phyloP scores from a whole-genome alignment of 2,329 filamentous ascomycete genomes.

The Fusarium xylarioides region DNA sequence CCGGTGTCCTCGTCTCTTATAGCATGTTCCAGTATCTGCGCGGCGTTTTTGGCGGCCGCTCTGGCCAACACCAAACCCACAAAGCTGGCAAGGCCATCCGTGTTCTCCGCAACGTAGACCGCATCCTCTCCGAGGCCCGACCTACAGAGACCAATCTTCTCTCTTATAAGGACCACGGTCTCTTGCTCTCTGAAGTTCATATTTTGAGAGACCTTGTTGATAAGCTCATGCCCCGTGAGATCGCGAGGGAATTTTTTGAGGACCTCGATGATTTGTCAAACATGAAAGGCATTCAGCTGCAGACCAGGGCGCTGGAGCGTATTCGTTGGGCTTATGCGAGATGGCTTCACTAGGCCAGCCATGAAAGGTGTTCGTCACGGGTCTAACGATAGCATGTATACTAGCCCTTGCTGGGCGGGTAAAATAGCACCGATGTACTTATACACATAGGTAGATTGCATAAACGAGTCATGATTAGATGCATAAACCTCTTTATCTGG shows the following conservation, averaged over 20 bases:
- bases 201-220: slow-evolving; percentile 72
- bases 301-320: slow-evolving; percentile 80
- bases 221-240: slow-evolving; percentile 74
- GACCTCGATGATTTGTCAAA: slow-evolving; percentile 89
- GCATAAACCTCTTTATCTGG: background rate
- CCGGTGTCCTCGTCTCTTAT: slow-evolving; percentile 87
- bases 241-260: slow-evolving; percentile 86
- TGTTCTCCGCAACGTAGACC: slow-evolving; percentile 87
- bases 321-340: slow-evolving; percentile 91
- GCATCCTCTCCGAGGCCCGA: slow-evolving; percentile 75
- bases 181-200: slow-evolving; percentile 90
- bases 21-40: slow-evolving; percentile 77
- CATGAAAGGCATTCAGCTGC: slow-evolving; percentile 79
- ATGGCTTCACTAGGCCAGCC: slow-evolving; percentile 59
- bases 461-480: slow-evolving; percentile 19
- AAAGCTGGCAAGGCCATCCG: slow-evolving; percentile 77
- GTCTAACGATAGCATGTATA: slow-evolving; percentile 21
- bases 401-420: slow-evolving; percentile 14
- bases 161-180: slow-evolving; percentile 90
- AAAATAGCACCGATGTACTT: slow-evolving; percentile 15
- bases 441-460: slow-evolving; percentile 31
- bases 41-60: slow-evolving; percentile 74
- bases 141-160: slow-evolving; percentile 78
- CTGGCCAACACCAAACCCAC: slow-evolving; percentile 70
- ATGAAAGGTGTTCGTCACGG: background rate